These are phyloP conservation scores for Cavenderia fasciculata DNA, from an alignment of 78 protist genomes.

Conservation along the genomic window DNA sequence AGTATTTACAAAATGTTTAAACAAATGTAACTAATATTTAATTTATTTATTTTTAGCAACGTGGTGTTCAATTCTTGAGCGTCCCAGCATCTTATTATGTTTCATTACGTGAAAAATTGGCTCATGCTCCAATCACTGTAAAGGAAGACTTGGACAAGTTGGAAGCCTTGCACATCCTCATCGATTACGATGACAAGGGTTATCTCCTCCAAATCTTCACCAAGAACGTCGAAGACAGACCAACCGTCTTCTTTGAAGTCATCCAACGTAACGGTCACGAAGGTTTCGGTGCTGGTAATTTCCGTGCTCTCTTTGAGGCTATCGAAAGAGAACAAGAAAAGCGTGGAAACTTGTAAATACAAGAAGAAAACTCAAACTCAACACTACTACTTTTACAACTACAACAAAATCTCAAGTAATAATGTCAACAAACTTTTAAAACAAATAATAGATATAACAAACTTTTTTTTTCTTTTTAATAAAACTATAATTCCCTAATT, in stretches of 20 bases:
- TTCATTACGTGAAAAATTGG: slow-evolving; percentile 64
- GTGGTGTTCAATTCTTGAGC: slow-evolving; percentile 92
- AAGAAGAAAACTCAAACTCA: too few species aligned
- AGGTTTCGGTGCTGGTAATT: slow-evolving; percentile 95
- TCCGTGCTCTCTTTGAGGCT: slow-evolving; percentile 90
- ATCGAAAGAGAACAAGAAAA: slow-evolving; percentile 84
- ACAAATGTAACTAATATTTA: background rate
- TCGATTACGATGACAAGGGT: slow-evolving; percentile 95
- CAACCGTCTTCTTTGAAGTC: slow-evolving; percentile 95
- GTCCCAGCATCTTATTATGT: slow-evolving; percentile 88
- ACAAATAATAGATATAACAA: too few species aligned
- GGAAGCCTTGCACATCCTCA: slow-evolving; percentile 84
- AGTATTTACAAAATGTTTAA: background rate
- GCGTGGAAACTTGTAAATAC: slow-evolving; percentile 67
- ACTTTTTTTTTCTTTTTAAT: too few species aligned
- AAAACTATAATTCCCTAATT: too few species aligned
- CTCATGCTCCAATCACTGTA: slow-evolving; percentile 65
- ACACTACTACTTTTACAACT: too few species aligned
- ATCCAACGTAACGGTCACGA: slow-evolving; percentile 87
- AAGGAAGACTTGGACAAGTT: slow-evolving; percentile 85
- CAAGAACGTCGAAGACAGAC: slow-evolving; percentile 91
- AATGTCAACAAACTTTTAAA: too few species aligned
- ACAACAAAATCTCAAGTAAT: too few species aligned
- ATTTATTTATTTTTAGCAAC: slow-evolving; percentile 3
- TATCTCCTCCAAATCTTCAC: slow-evolving; percentile 96